phyloP scores from a whole-genome alignment of 2,329 filamentous ascomycete species.

The Aspergillus udagawae region DNA sequence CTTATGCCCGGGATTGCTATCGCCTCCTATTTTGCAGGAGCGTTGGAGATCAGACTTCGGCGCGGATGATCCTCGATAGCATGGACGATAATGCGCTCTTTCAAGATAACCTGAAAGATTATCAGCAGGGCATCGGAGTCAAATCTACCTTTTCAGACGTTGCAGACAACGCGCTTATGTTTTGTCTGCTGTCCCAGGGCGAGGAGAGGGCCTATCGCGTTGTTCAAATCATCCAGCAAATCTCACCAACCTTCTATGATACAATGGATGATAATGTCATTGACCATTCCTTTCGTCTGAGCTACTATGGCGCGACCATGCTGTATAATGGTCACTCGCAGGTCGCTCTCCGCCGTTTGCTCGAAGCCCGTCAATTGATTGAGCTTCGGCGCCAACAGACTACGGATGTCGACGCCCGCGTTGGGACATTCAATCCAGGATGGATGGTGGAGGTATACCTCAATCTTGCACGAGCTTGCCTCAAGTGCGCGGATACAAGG shows the following conservation, averaged over 20 bases:
- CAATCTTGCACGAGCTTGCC: constrained; percentile 16
- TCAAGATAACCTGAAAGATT: constrained; percentile 7
- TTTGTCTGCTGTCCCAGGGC: constrained; percentile 10
- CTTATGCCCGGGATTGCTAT: background rate
- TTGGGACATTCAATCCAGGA: constrained; percentile 7
- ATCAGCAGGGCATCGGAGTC: constrained; percentile 5
- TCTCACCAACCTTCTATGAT: constrained; percentile 11
- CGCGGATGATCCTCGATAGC: constrained; percentile 12
- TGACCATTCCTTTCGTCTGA: constrained; percentile 11
- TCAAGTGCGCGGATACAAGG: background rate
- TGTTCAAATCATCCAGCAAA: background rate
- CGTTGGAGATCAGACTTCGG: constrained; percentile 15
- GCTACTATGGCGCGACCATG: constrained; percentile 11
- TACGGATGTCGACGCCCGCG: constrained; percentile 16
- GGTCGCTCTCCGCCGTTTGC: constrained; percentile 12
- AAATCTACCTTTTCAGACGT: constrained; percentile 6
- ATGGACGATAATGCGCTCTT: constrained; percentile 2
- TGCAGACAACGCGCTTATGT: constrained; percentile 15
- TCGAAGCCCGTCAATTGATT: constrained; percentile 14
- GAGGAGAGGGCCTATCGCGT: constrained; percentile 6
- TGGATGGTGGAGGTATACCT: constrained; percentile 14
- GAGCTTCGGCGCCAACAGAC: constrained; percentile 15
- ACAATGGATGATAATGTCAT: constrained; percentile 5
- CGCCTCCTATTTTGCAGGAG: constrained; percentile 10
- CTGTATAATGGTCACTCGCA: constrained; percentile 11